Percentiles rank a stretch among this genome's conserved stretches.
phyloP scores from a whole-genome alignment of 2,329 filamentous ascomycete genomes.

The Knufia fluminis region DNA sequence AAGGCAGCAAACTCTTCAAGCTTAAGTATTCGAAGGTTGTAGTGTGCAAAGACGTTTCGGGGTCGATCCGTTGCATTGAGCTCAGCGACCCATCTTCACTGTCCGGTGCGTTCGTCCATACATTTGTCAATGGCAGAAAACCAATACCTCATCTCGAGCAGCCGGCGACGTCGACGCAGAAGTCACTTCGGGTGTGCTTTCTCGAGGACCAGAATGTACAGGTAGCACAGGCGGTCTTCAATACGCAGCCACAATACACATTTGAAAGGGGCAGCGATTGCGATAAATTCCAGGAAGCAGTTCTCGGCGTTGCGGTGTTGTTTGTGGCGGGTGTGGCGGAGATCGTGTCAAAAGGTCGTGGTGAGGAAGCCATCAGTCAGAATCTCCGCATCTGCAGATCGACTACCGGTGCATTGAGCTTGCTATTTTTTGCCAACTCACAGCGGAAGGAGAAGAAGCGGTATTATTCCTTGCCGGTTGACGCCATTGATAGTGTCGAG shows the following conservation, averaged over 20 bases:
- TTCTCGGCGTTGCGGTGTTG: constrained; percentile 31
- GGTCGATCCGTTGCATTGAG: constrained; percentile 30
- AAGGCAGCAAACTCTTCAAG: constrained; percentile 32
- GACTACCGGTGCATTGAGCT: constrained; percentile 22
- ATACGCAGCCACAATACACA: constrained; percentile 33
- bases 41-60: constrained; percentile 31
- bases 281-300: constrained; percentile 32
- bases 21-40: constrained; percentile 32
- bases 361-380: constrained; percentile 38
- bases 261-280: constrained; percentile 36
- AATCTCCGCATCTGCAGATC: constrained; percentile 33
- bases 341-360: constrained; percentile 35
- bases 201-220: constrained; percentile 37
- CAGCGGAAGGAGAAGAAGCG: constrained; percentile 33
- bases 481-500: constrained; percentile 31
- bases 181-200: constrained; percentile 32
- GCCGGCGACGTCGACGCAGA: constrained; percentile 29
- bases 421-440: constrained; percentile 33
- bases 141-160: constrained; percentile 36
- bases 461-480: constrained; percentile 34
- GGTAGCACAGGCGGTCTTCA: constrained; percentile 30
- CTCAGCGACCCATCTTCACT: constrained; percentile 32
- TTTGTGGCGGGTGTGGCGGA: constrained; percentile 36
- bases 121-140: constrained; percentile 30
- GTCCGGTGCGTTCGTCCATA: constrained; percentile 22